phyloP scores from a whole-genome alignment of 306 rosid genomes.

The Crotalaria pallida region DNA sequence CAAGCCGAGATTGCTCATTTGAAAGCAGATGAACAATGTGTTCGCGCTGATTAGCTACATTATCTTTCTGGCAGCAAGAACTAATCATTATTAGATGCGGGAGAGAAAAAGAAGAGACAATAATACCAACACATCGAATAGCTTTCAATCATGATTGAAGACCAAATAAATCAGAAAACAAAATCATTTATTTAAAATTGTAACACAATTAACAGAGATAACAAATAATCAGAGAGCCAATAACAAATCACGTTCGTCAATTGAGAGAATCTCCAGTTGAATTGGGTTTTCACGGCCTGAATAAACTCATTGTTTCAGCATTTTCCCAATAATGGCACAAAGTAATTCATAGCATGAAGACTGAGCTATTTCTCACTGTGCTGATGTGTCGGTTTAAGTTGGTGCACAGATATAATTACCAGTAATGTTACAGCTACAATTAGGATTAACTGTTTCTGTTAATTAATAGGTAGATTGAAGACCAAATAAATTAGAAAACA shows the following conservation, averaged over 20 bases:
- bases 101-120: neutral
- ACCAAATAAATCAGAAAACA: constrained; percentile 7
- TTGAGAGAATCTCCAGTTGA: neutral
- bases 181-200: neutral
- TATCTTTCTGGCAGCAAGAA: constrained; percentile 70
- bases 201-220: neutral
- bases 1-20: constrained; percentile 82
- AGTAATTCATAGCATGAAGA: neutral
- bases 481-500: constrained; percentile 6
- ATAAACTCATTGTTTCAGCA: neutral
- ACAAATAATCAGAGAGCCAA: neutral
- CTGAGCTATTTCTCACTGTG: no score
- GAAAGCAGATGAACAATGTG: constrained; percentile 85
- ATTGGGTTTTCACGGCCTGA: neutral
- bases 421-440: no score
- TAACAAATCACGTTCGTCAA: constrained; percentile 1
- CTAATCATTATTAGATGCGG: constrained; percentile 5
- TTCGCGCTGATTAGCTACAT: constrained; percentile 85
- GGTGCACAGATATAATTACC: no score
- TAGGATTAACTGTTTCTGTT: no score
- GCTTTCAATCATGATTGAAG: neutral
- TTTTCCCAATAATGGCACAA: neutral
- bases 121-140: neutral
- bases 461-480: neutral
- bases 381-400: no score